Evolutionary conservation across 1,284 basidiomycete species (phyloP).

Genomic region (Stereum hirsutum): DNA sequence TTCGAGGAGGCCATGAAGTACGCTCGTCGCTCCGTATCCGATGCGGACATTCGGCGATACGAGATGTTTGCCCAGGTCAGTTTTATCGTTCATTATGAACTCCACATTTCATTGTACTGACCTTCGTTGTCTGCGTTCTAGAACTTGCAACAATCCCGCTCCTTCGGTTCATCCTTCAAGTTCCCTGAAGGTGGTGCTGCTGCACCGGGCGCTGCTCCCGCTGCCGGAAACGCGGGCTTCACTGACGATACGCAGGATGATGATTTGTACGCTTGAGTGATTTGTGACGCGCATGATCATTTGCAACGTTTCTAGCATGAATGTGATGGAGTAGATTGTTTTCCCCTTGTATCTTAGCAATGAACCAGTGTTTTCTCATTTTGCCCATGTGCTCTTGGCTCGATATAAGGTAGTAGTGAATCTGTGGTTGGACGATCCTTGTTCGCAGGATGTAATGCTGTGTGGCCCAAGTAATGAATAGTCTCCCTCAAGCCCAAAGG

Average conservation of each 20-base stretch:
- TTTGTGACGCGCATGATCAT: too few species aligned
- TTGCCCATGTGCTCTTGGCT: too few species aligned
- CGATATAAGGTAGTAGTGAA: too few species aligned
- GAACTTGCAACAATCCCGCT: constrained; percentile 84
- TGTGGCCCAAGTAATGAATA: too few species aligned
- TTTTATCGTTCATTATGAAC: constrained; percentile 8
- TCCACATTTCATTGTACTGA: not conserved
- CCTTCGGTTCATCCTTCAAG: constrained; percentile 87
- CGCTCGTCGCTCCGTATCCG: constrained; percentile 86
- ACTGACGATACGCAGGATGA: constrained; percentile 77
- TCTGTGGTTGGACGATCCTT: too few species aligned
- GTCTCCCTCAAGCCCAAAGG: too few species aligned
- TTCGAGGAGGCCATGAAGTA: constrained; percentile 98
- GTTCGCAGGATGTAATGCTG: too few species aligned
- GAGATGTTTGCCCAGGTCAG: constrained; percentile 81
- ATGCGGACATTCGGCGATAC: constrained; percentile 91
- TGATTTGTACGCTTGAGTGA: constrained; percentile 78
- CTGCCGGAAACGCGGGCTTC: constrained; percentile 73
- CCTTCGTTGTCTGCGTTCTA: constrained; percentile 21
- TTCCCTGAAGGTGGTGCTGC: constrained; percentile 80
- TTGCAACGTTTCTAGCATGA: too few species aligned
- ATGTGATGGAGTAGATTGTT: too few species aligned
- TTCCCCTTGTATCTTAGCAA: too few species aligned
- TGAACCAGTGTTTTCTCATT: too few species aligned
- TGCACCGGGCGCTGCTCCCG: constrained; percentile 31